Conservation (phyloP, 352 stramenopile species). For the Phytophthora sojae region DNA sequence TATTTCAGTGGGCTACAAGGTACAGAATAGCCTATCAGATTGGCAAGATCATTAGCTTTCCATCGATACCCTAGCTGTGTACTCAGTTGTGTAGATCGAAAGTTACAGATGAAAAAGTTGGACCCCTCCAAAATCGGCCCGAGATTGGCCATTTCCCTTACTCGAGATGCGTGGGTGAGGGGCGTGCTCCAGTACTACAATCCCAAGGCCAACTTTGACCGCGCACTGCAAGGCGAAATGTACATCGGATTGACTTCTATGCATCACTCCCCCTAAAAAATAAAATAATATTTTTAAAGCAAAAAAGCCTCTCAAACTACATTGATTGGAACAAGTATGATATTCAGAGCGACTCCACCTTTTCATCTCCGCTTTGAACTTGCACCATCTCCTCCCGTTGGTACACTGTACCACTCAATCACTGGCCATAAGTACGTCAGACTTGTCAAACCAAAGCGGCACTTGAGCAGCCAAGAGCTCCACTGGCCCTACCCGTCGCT, state of each 20-base stretch:
- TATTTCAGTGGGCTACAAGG: no score
- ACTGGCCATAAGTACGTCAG: background rate
- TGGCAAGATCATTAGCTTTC: no score
- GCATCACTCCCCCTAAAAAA: no score
- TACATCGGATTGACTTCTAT: slow-evolving; percentile 42
- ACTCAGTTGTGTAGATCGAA: no score
- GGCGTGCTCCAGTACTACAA: slow-evolving; percentile 69
- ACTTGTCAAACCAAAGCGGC: background rate
- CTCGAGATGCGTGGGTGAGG: slow-evolving; percentile 71
- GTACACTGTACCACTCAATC: background rate
- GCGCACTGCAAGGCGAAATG: slow-evolving; percentile 42
- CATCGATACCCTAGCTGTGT: no score
- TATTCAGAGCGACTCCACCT: background rate
- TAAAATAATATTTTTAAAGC: no score
- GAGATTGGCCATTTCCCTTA: background rate
- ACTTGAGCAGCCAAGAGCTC: background rate
- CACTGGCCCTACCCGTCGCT: background rate
- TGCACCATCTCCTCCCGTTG: background rate
- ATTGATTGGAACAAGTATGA: background rate
- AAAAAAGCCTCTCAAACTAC: no score
- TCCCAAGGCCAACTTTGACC: slow-evolving; percentile 54
- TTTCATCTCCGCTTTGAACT: background rate
- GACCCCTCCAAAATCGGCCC: no score
- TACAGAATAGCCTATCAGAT: no score
- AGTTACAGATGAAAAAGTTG: no score